Evolutionary conservation across 306 rosid species (phyloP), one percentile per base, ranked within the genome.

Genomic region (Vigna radiata): DNA sequence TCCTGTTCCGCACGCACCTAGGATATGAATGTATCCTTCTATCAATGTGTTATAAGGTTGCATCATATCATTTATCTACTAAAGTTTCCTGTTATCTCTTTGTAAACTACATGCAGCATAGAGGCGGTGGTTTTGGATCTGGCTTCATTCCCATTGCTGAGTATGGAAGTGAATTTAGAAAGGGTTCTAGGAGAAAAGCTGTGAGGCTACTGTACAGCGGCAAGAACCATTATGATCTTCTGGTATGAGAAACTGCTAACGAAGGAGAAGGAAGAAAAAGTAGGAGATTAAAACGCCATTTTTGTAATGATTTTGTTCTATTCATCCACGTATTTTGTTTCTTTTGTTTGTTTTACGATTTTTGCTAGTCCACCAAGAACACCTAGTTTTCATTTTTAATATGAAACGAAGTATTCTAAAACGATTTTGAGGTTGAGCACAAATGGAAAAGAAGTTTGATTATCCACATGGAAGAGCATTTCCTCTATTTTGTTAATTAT

Each of bases 181-280:
- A 88, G 80, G 85, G 85, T 49, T 86, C 81, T 37, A 67, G 70
- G 46, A 85, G 81, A 83, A 90, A 89, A 68, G 87, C 77, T 72
- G 99, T 95, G 87, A 88, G 91, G 82, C 85, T 92, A 67, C 82
- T 92, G 27, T 95, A 85, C 79, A 89, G 97, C 8, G 96, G 97
- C 21, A 90, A 86, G 86, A 92, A 95, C 85, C 99, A 95, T 71
- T 92, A 95, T 82, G 99, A 92, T 81, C 97, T 95, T 81, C 91
- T 95, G 73, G 77, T 92, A 72, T 94, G 83, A 89, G 81, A 27
- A 78, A 25, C 49, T 55, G 19, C 33, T 29, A 59, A 55, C 10
- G 31, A 76, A 19, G 39, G 23, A 21, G 15, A 1, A 16, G 55
- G 2, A 41, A 48, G 44, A 74, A 63, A 55, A 52, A 39, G 17